phyloP scores from a whole-genome alignment of 2,329 filamentous ascomycete genomes.

The Rutstroemia sp. region DNA sequence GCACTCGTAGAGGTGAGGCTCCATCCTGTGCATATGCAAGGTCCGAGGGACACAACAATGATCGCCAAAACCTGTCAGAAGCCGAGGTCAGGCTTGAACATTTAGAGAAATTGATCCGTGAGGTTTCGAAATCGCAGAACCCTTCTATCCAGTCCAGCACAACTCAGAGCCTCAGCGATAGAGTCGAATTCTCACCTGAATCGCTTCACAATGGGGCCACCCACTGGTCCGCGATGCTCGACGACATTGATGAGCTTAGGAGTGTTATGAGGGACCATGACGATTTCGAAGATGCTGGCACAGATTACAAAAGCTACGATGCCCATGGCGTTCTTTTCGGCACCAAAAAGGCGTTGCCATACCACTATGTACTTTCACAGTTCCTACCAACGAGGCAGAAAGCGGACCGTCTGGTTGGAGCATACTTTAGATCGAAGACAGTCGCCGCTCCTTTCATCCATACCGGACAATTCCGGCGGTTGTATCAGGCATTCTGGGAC shows the following conservation, averaged over 20 bases:
- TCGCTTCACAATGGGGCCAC: slow-evolving; percentile 12
- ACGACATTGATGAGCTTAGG: slow-evolving; percentile 21
- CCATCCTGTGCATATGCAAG: slow-evolving; percentile 12
- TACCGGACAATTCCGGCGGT: slow-evolving; percentile 18
- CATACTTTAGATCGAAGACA: slow-evolving; percentile 16
- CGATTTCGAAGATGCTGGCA: not conserved
- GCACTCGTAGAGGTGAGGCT: slow-evolving; percentile 15
- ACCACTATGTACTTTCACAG: slow-evolving; percentile 14
- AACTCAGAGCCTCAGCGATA: not conserved
- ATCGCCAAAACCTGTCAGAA: not conserved
- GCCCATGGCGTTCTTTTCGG: not conserved
- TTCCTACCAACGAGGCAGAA: slow-evolving; percentile 16
- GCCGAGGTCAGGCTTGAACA: slow-evolving; percentile 14
- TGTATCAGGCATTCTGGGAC: slow-evolving; percentile 19
- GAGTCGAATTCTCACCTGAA: slow-evolving; percentile 5
- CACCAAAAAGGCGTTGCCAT: slow-evolving; percentile 1
- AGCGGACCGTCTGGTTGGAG: slow-evolving; percentile 16
- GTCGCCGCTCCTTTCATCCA: slow-evolving; percentile 19
- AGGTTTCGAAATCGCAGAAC: not conserved
- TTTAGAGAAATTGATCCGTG: slow-evolving; percentile 15
- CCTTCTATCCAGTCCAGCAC: not conserved
- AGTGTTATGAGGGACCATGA: slow-evolving; percentile 1
- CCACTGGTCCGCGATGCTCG: slow-evolving; percentile 20
- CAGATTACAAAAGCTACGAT: not conserved
- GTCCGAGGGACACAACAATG: not conserved